These are phyloP conservation scores for Chloris gayana DNA, from an alignment of 176 grass and related monocot species.

Conservation along the genomic window DNA sequence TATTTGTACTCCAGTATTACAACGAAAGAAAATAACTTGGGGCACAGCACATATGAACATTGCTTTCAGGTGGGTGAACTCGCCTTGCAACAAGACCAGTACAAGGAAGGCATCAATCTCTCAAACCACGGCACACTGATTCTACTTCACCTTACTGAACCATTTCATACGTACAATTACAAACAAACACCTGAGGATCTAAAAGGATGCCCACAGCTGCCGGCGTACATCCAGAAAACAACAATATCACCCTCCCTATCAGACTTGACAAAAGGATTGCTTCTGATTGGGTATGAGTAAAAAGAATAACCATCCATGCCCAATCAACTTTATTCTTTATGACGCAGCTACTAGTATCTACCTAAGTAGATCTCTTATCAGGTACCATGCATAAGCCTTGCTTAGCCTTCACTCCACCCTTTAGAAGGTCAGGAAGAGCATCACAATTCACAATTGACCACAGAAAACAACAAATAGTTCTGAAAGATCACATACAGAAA, in stretches of 20 bases:
- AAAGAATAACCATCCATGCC: constrained; percentile 31
- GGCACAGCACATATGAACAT: constrained; percentile 16
- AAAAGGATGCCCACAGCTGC: constrained; percentile 1
- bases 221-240: neutral
- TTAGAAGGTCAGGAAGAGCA: neutral
- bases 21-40: neutral
- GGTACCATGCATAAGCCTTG: constrained; percentile 1
- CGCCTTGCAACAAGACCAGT: neutral
- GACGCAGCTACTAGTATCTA: constrained; percentile 11
- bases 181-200: neutral
- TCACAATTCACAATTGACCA: neutral
- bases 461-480: neutral
- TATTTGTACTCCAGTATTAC: neutral
- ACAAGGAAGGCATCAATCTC: constrained; percentile 45
- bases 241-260: constrained; percentile 1
- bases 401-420: neutral
- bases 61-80: constrained; percentile 19
- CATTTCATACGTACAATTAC: neutral
- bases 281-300: constrained; percentile 17
- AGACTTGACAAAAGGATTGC: constrained; percentile 30
- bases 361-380: neutral
- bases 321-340: constrained; percentile 30
- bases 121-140: neutral
- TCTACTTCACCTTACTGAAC: constrained; percentile 10
- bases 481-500: neutral